A percentile compares a stretch with the other conserved stretches of the same genome.
phyloP scores from a whole-genome alignment of 257 asterid species.

The Leptodermis oblonga region DNA sequence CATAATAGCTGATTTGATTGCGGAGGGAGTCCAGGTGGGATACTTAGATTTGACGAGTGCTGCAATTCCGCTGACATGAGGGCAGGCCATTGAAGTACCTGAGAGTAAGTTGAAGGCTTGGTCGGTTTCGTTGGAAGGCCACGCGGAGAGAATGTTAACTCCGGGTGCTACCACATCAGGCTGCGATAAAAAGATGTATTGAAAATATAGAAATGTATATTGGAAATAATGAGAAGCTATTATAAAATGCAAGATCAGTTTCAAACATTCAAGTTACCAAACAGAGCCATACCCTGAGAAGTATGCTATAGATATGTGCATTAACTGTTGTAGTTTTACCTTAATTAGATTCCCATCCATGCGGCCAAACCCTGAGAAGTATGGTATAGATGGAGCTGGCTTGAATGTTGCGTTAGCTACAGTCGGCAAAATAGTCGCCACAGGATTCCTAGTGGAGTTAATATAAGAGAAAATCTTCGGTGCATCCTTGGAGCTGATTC shows the following conservation, averaged over 20 bases:
- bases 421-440: slow-evolving; percentile 57
- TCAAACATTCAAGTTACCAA: no score
- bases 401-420: slow-evolving; percentile 25
- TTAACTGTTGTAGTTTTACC: no score
- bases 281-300: no score
- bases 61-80: slow-evolving; percentile 70
- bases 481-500: neutral
- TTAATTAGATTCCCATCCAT: no score
- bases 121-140: slow-evolving; percentile 43
- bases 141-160: slow-evolving; percentile 74
- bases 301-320: no score
- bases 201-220: no score
- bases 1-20: slow-evolving; percentile 74
- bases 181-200: no score
- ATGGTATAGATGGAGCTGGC: slow-evolving; percentile 67
- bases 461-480: neutral
- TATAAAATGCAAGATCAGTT: no score
- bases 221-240: no score
- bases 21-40: slow-evolving; percentile 69
- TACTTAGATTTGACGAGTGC: slow-evolving; percentile 56
- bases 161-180: slow-evolving; percentile 90
- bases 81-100: slow-evolving; percentile 91
- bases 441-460: slow-evolving; percentile 32
- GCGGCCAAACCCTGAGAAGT: slow-evolving; percentile 82
- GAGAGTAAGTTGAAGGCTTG: slow-evolving; percentile 49